These are phyloP conservation scores for Echinochloa phyllopogon DNA, from an alignment of 176 grass and related monocot species.

Conservation along the genomic window DNA sequence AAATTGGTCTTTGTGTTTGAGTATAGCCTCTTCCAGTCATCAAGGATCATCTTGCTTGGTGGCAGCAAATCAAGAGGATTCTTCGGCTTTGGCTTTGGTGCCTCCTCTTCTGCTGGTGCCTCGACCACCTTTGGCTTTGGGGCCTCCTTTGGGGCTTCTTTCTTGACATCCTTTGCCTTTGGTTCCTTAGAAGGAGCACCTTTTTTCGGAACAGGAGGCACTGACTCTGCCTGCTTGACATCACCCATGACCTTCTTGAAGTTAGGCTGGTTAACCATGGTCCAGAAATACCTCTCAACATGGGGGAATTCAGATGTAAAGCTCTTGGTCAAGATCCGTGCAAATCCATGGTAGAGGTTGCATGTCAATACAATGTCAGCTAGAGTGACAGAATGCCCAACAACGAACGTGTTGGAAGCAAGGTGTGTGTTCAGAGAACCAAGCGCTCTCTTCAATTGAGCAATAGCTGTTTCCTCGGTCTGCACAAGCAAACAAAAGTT, in stretches of 20 bases:
- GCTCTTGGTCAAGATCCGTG: slow-evolving; percentile 55
- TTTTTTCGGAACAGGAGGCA: slow-evolving; percentile 63
- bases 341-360: slow-evolving; percentile 67
- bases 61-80: slow-evolving; percentile 92
- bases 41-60: slow-evolving; percentile 94
- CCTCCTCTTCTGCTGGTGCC: slow-evolving; percentile 73
- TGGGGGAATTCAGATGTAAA: slow-evolving; percentile 92
- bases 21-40: slow-evolving; percentile 98
- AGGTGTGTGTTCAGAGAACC: slow-evolving; percentile 73
- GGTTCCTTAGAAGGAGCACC: slow-evolving; percentile 56
- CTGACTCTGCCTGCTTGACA: slow-evolving; percentile 64
- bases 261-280: slow-evolving; percentile 80
- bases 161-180: slow-evolving; percentile 76
- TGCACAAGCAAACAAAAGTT: slow-evolving; percentile 31
- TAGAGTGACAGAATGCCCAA: slow-evolving; percentile 78
- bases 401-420: slow-evolving; percentile 70
- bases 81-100: slow-evolving; percentile 89
- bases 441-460: slow-evolving; percentile 72
- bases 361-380: slow-evolving; percentile 79
- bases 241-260: slow-evolving; percentile 73
- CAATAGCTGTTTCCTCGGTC: slow-evolving; percentile 71
- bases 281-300: slow-evolving; percentile 92
- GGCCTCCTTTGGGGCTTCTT: slow-evolving; percentile 68
- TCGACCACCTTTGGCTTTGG: slow-evolving; percentile 64
- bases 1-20: slow-evolving; percentile 99